Evolutionary conservation across 2,329 filamentous ascomycete genomes (phyloP), one percentile per base, ranked within the genome.

Genomic region (Cadophora sp.): DNA sequence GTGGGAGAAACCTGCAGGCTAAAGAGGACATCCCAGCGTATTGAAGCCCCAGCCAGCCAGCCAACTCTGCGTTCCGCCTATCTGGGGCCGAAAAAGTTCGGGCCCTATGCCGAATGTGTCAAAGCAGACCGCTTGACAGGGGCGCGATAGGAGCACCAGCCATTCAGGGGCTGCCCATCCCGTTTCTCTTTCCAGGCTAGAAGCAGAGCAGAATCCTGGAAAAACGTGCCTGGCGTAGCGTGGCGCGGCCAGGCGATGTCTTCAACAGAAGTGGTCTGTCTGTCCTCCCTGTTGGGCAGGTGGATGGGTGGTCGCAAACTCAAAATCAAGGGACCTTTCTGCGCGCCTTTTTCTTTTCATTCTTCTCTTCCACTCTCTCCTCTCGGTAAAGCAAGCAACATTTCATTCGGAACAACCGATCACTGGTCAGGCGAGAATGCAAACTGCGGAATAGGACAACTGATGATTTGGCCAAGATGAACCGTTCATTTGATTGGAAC

Each of bases 51-150:
- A 11, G 4, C 24, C 24, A 24, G 24, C 31, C n/a, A 29, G 40
- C n/a, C 19, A 34, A 19, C 9, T 27, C 46, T 16, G 11, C 59
- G 59, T 48, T 53, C 31, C 59, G 61, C 66, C 66, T 66, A 68
- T 67, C 66, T 53, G 31, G 37, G 40, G 26, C 29, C 27, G 37
- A 16, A 34, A 65, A 67, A 56, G 62, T 56, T 64, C 69, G 69
- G 67, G 1, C 53, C 9, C 66, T 14, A 24, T 19, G 65, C 69
- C 59, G 56, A 56, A 69, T 69, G 55, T 64, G 65, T 69, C 69
- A 66, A 65, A 59, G 11, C 59, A 50, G 31, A 53, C 19, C 40
- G 34, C 2, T 14, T 27, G 66, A 68, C 62, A 65, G 66, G 66
- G 22, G 26, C 24, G 11, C 1, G 27, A 37, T 58, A 58, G 27